Evolutionary conservation across 2,329 filamentous ascomycete genomes (phyloP), one percentile per base, ranked within the genome.

Genomic region (Penicillium sp.): DNA sequence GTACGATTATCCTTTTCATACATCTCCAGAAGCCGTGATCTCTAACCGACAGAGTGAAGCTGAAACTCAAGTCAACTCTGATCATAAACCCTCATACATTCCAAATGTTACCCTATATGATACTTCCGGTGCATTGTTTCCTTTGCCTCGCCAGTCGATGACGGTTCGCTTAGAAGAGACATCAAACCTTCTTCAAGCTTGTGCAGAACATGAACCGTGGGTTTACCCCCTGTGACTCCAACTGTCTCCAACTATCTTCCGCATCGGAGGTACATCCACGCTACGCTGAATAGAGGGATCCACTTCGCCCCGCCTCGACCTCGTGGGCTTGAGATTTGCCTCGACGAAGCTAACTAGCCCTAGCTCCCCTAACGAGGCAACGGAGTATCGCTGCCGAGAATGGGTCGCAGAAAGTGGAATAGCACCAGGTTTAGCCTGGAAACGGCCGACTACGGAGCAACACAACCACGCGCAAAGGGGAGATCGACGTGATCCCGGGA

Each of bases 181-280:
- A 33, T 33, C 31, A 24, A 36, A 37, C 31, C 13, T 18, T n/a
- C 26, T 23, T 33, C 34, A n/a, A 43, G 39, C 39, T 43, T 33
- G 39, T 58, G 49, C 45, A 55, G 52, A 52, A 51, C 24, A 21
- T 21, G 19, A 55, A 55, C 56, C 49, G 31, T 36, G 18, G 50
- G n/a, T 21, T 18, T 3, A 2, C 19, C 5, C 5, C 19, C 7
- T 11, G 24, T 52, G 34, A 58, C 56, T 47, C 56, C 56, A 58
- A 58, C 28, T 55, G 40, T 9, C 44, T 49, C 37, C 44, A 39
- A 48, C 45, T n/a, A 51, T 57, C 53, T 51, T 19, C 26, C 58
- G 54, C 59, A 59, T 61, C 23, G 24, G 23, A 26, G 16, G 11
- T 40, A 14, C 11, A 16, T n/a, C n/a, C n/a, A n/a, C n/a, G n/a